Evolutionary conservation across 345 rosid genomes (phyloP), one percentile per base, ranked within the genome.

Genomic region (Gossypium australe): DNA sequence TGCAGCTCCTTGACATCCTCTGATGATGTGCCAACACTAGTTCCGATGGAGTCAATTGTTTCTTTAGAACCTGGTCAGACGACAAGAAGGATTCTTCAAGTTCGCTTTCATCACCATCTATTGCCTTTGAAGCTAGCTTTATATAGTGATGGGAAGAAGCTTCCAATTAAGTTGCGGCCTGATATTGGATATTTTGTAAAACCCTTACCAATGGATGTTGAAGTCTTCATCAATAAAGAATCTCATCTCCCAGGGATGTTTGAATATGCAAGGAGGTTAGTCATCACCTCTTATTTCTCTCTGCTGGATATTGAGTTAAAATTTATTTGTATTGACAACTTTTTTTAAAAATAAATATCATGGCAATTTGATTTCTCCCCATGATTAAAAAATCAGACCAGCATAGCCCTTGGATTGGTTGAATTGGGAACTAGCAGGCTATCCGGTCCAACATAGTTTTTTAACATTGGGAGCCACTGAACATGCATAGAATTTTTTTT

Each of bases 171-270:
- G 88, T 80, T 93, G 85, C 84, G 92, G 71, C 99, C 99, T 69
- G 96, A 95, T 80, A 91, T 95, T 58, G 99, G 99, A 57, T 95
- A 91, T 84, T 92, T 95, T 84, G 90, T 95, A 74, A 95, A 87
- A 78, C 98, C 99, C 58, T 86, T 85, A 69, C 86, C 88, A 1
- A 80, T 91, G 90, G 86, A 85, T 76, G 56, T 80, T 75, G 89
- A 87, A 70, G 80, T 83, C 71, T 91, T 91, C 82, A 59, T 62
- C 72, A 82, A 84, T 63, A 85, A 75, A 63, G 93, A 91, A 84
- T 87, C 94, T 24, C 90, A 56, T 66, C 93, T 95, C 65, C 94
- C 87, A 25, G 97, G 99, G 76, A 91, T 95, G 98, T 93, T 92
- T 47, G 98, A 95, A 84, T 90, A 89, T 76, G 81, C 76, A 20